Conservation (phyloP, 2,329 filamentous ascomycete species). For the Aureobasidium sp. region DNA sequence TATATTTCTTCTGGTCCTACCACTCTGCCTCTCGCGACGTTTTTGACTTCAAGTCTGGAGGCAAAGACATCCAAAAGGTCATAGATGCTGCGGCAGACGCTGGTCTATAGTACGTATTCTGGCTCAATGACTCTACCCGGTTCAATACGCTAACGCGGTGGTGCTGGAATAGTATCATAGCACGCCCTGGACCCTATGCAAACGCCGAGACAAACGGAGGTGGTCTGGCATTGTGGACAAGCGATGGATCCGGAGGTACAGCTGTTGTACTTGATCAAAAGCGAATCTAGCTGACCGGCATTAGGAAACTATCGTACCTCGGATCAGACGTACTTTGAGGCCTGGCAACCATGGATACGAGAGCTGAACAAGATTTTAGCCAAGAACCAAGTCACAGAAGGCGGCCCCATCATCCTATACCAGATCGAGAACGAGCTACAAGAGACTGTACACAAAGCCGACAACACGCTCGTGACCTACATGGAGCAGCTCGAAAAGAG, state of each 20-base stretch:
- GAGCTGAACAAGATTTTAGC: conserved; percentile 46
- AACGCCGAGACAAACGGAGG: conserved; percentile 57
- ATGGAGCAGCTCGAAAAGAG: conserved; percentile 51
- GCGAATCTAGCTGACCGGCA: neutral
- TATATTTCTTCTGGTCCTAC: conserved; percentile 27
- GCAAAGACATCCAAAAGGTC: conserved; percentile 46
- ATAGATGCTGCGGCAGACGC: conserved; percentile 48
- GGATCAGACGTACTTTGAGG: conserved; percentile 41
- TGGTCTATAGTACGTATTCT: conserved; percentile 27
- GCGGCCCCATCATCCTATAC: conserved; percentile 50
- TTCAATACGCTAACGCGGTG: neutral
- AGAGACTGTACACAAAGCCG: conserved; percentile 35
- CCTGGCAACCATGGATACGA: conserved; percentile 45
- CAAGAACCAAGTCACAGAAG: conserved; percentile 49
- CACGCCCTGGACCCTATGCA: conserved; percentile 53
- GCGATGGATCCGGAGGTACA: conserved; percentile 49
- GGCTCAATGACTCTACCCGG: too few species aligned
- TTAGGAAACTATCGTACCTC: conserved; percentile 39
- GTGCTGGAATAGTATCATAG: neutral
- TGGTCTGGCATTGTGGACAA: conserved; percentile 56
- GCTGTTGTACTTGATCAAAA: neutral
- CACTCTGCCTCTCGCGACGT: conserved; percentile 22
- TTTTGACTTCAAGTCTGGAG: conserved; percentile 45
- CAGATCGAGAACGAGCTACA: conserved; percentile 53
- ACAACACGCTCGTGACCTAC: conserved; percentile 40